Base-by-base conservation (phyloP, 2,329 filamentous ascomycete species). In the Venturia aucupariae region DNA sequence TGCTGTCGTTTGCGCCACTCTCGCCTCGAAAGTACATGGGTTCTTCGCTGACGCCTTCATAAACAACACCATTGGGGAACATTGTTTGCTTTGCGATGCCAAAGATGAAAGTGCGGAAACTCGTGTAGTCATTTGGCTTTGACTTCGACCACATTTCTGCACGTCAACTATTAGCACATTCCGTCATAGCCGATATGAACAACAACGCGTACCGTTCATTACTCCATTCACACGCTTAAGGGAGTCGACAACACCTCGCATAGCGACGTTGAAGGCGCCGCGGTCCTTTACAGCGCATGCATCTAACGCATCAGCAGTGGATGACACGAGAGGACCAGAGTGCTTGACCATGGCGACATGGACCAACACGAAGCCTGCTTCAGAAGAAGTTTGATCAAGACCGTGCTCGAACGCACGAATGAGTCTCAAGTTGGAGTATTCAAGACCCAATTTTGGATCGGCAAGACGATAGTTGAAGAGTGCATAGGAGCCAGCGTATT, bases 41-140 rank as follows among this genome's bases (percentile, higher is more conserved):
- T 72, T 89, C 80, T 66, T 88, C 85, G 68, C 87, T 87, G 66
- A 93, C 84, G 10, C 91, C 92, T 74, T 95, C 89, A 74, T 97
- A 97, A 59, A 96, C 77, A 8, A 97, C 93, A 10, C 93, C 93
- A 67, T 92, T 81, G 10, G 92, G 92, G 76, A 97, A 97, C 92
- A 97, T 96, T 71, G 86, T 88, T 77, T 97, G 92, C 60, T 85
- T 89, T 1, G 91, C 95, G 76, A 97, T 96, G 70, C 93, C 93
- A 72, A 96, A 96, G 78, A 97, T 97, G 80, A 97, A 97, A 13
- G 93, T 96, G 48, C 92, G 89, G 84, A 96, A 97, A 69, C 85
- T 88, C 66, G 89, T 90, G 78, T 97, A 97, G 69, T 91, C 85
- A 22, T 83, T 82, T 2, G 92, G 92, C 70, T 90, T 89, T 64